These are phyloP conservation scores for Suillus placidus DNA, from an alignment of 768 basidiomycete genomes.

Conservation along the genomic window DNA sequence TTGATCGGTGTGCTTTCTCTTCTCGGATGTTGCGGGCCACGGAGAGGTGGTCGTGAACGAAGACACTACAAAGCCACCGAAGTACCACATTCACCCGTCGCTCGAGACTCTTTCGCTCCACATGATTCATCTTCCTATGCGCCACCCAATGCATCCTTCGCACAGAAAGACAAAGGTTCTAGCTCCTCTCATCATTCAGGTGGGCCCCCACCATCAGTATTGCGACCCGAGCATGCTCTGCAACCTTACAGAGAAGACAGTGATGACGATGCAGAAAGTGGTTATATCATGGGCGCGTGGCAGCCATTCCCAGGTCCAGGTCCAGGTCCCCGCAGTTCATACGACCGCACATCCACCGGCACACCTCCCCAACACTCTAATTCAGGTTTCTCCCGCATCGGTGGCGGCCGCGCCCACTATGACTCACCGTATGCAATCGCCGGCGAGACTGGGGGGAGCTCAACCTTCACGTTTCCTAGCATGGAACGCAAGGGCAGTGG, in stretches of 20 bases:
- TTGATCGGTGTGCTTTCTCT: conserved; percentile 83
- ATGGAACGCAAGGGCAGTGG: conserved; percentile 46
- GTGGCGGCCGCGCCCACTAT: conserved; percentile 85
- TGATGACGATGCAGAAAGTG: conserved; percentile 68
- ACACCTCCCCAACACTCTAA: conserved; percentile 33
- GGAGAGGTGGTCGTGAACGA: conserved; percentile 37
- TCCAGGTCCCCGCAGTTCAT: conserved; percentile 28
- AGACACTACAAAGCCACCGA: conserved; percentile 29
- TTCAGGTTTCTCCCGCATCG: conserved; percentile 83
- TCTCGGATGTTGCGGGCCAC: conserved; percentile 63
- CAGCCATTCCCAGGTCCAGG: conserved; percentile 65
- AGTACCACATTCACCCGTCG: conserved; percentile 15
- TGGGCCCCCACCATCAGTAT: conserved; percentile 64
- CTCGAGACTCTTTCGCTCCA: conserved; percentile 27
- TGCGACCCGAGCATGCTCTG: conserved; percentile 79
- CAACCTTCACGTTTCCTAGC: conserved; percentile 70
- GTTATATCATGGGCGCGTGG: conserved; percentile 96
- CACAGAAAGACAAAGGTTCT: conserved; percentile 29
- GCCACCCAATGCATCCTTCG: conserved; percentile 42
- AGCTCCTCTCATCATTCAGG: conserved; percentile 47
- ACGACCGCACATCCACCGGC: conserved; percentile 29
- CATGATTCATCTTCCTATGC: conserved; percentile 53
- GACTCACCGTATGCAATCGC: conserved; percentile 84
- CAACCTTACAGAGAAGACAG: conserved; percentile 77
- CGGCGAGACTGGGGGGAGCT: conserved; percentile 39